Base-by-base conservation (phyloP, 2,329 filamentous ascomycete species). In the Achaetomium macrosporum region DNA sequence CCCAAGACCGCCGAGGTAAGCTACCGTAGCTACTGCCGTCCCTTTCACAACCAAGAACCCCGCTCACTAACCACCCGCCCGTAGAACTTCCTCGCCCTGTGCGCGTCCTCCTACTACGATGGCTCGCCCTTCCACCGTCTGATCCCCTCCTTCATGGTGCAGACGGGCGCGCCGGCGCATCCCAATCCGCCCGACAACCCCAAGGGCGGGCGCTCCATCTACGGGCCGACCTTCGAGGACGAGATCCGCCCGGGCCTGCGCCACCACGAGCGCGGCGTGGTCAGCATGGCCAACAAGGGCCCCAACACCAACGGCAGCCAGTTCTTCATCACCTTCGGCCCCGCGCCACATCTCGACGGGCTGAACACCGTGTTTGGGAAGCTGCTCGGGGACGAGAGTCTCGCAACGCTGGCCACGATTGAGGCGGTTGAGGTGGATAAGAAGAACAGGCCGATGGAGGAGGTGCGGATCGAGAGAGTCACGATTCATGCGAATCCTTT, bases 51-150 rank as follows among this genome's bases (percentile, higher is more conserved):
- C 19, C 56, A 52, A 64, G 52, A 30, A 37, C 33, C 42, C 35
- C 12, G 25, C n/a, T n/a, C 30, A 36, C 47, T 47, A 52, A 56
- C 50, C 44, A 13, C n/a, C n/a, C 4, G 25, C 67, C 13, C 35
- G 35, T n/a, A 89, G 84, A 95, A 95, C 74, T 95, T 95, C 71
- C 83, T 95, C 61, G 88, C 88, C 49, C 84, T 93, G 58, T 90
- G 87, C 75, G 88, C 87, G 46, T 90, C 87, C 10, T 77, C 76
- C 64, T 90, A 87, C 74, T 93, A 90, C 73, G 75, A 88, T 66
- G 70, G 71, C 64, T 89, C 86, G 20, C 84, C 85, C 57, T 87
- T 93, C 70, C 88, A 93, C 75, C 84, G 88, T 48, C 76, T 88
- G 57, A 91, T 93, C 54, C 85, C 88, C 10, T 75, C 76, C 57